Percentiles rank a stretch among this genome's conserved stretches.
Conservation (phyloP, 108 stramenopile species). For the Cyclotella baltica region DNA sequence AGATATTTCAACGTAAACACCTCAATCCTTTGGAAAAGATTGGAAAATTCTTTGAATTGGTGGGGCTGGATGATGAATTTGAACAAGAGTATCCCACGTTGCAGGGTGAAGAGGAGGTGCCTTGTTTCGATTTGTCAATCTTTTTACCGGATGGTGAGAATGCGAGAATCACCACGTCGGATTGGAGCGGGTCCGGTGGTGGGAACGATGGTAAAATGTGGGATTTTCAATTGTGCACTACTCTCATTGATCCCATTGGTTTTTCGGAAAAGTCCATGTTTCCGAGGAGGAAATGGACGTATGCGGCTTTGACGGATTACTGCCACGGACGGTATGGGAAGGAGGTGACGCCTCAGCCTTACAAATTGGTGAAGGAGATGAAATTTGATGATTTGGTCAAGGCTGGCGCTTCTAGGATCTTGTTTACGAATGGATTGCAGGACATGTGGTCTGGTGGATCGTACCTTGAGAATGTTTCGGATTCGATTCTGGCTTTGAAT, state of each 20-base stretch:
- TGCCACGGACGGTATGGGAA: constrained; percentile 68
- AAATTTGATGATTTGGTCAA: constrained; percentile 64
- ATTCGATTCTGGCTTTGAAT: constrained; percentile 69
- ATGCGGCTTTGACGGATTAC: constrained; percentile 52
- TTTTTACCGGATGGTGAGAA: constrained; percentile 71
- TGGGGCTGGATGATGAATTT: constrained; percentile 14
- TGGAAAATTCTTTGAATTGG: constrained; percentile 39
- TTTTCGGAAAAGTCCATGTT: constrained; percentile 76
- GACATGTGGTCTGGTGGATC: constrained; percentile 69
- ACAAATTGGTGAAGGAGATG: constrained; percentile 57
- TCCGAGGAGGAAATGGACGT: constrained; percentile 68
- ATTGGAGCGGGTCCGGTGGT: constrained; percentile 76
- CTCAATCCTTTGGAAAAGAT: constrained; percentile 39
- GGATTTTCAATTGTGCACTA: constrained; percentile 83
- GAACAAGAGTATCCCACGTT: constrained; percentile 23
- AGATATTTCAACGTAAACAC: constrained; percentile 56
- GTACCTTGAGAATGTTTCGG: constrained; percentile 48
- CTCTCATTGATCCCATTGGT: constrained; percentile 71
- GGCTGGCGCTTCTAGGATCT: constrained; percentile 52
- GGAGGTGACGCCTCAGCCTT: constrained; percentile 64
- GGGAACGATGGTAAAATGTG: constrained; percentile 70
- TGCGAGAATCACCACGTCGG: constrained; percentile 64
- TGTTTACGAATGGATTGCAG: constrained; percentile 82
- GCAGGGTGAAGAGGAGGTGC: constrained; percentile 24
- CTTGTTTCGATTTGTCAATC: constrained; percentile 69